Percentiles rank a stretch among this genome's conserved stretches.
Evolutionary conservation across 805 yeast species (phyloP).

Genomic region (Citeromyces matritensis): DNA sequence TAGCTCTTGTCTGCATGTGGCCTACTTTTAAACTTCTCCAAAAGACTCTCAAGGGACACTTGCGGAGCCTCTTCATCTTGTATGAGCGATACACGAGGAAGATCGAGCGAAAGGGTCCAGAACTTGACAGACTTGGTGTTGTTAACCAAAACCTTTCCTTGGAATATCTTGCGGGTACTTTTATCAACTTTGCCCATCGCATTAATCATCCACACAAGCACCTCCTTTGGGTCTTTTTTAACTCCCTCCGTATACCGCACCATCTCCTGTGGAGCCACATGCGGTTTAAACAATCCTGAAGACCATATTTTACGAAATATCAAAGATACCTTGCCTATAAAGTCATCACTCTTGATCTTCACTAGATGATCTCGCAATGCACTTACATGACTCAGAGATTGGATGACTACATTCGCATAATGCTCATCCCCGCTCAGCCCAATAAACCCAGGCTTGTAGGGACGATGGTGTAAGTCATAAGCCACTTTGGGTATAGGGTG

Average conservation of each 20-base stretch:
- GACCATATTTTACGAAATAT: constrained; percentile 55
- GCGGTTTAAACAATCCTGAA: constrained; percentile 35
- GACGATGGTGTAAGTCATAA: constrained; percentile 25
- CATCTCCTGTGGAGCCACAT: constrained; percentile 56
- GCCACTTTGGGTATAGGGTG: constrained; percentile 8
- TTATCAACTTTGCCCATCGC: constrained; percentile 15
- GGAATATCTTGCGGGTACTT: constrained; percentile 5
- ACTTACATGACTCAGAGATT: constrained; percentile 35
- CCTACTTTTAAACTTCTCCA: constrained; percentile 19
- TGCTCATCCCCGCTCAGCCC: constrained; percentile 40
- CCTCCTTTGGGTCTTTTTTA: constrained; percentile 36
- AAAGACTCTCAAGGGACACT: constrained; percentile 23
- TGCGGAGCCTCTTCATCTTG: constrained; percentile 45
- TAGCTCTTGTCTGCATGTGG: constrained; percentile 22
- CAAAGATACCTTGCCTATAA: constrained; percentile 27
- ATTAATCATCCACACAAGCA: constrained; percentile 48
- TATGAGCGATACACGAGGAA: constrained; percentile 45
- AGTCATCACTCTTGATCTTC: constrained; percentile 13
- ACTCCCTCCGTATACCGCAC: constrained; percentile 29
- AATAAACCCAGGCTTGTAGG: constrained; percentile 47
- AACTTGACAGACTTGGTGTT: too few species aligned
- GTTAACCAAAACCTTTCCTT: too few species aligned
- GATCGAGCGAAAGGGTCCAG: constrained; percentile 39
- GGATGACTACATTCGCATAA: constrained; percentile 43
- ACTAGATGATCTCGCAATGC: constrained; percentile 31